These are phyloP conservation scores for Boletus rex-veris DNA, from an alignment of 768 basidiomycete genomes.

Conservation along the genomic window DNA sequence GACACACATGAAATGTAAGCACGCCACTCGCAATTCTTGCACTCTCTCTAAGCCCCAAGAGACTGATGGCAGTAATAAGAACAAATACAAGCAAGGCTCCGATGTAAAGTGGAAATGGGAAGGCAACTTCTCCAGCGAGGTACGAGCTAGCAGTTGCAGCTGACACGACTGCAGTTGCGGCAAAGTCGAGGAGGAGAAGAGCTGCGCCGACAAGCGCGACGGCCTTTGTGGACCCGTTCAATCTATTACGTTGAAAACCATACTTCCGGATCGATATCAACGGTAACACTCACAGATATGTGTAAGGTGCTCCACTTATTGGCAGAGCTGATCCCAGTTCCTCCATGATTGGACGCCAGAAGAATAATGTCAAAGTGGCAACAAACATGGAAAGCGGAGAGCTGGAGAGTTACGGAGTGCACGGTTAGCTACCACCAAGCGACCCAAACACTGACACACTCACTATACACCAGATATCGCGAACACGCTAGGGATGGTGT, in stretches of 20 bases:
- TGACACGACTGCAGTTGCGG: conserved; percentile 66
- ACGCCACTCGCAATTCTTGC: conserved; percentile 56
- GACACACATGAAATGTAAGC: conserved; percentile 55
- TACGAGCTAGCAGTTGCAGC: conserved; percentile 71
- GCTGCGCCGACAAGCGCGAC: conserved; percentile 64
- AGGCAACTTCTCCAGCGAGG: conserved; percentile 55
- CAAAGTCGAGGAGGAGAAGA: conserved; percentile 66
- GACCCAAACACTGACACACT: conserved; percentile 20
- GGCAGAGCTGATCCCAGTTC: conserved; percentile 69
- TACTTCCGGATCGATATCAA: neutral
- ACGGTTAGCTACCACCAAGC: neutral
- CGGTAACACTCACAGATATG: conserved; percentile 49
- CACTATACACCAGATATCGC: conserved; percentile 62
- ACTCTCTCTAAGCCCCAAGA: conserved; percentile 60
- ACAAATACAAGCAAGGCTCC: conserved; percentile 52
- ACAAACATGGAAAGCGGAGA: conserved; percentile 67
- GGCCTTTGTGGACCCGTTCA: conserved; percentile 61
- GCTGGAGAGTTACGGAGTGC: conserved; percentile 30
- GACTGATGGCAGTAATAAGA: conserved; percentile 51
- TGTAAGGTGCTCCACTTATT: conserved; percentile 68
- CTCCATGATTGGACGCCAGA: conserved; percentile 75
- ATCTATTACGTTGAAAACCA: conserved; percentile 31
- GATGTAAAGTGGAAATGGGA: conserved; percentile 55
- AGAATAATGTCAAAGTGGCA: conserved; percentile 57
- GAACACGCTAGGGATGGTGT: conserved; percentile 64